Evolutionary conservation across 345 rosid genomes (phyloP).

Genomic region (Linum trigynum): DNA sequence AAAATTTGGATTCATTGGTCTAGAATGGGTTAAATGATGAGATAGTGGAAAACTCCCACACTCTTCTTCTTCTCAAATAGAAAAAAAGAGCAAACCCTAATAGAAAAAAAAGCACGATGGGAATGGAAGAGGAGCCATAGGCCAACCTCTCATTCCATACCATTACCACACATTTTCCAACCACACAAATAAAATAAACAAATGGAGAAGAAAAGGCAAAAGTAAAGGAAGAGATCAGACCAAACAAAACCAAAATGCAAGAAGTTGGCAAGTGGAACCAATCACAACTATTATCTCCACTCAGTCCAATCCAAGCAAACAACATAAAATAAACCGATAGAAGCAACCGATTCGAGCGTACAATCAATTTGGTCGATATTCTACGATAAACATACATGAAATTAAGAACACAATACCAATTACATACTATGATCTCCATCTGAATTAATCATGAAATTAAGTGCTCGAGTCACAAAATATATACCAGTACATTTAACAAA

Average conservation of each 20-base stretch:
- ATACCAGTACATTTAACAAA: no score
- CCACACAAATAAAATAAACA: conserved; percentile 21
- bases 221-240: no score
- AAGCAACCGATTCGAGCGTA: neutral
- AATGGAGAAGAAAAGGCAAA: conserved; percentile 3
- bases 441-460: no score
- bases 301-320: neutral
- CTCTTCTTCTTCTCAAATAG: neutral
- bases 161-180: conserved; percentile 22
- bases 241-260: no score
- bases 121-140: conserved; percentile 28
- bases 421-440: no score
- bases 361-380: neutral
- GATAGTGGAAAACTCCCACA: neutral
- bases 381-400: no score
- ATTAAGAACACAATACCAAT: no score
- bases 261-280: conserved; percentile 27
- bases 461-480: no score
- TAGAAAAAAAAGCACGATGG: conserved; percentile 20
- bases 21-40: neutral
- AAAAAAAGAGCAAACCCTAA: neutral
- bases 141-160: conserved; percentile 29
- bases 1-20: neutral
- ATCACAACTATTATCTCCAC: conserved; percentile 7
- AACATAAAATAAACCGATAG: neutral